Percentiles rank a stretch among this genome's conserved stretches.
Conservation (phyloP, 345 rosid genomes). For the Durio zibethinus region DNA sequence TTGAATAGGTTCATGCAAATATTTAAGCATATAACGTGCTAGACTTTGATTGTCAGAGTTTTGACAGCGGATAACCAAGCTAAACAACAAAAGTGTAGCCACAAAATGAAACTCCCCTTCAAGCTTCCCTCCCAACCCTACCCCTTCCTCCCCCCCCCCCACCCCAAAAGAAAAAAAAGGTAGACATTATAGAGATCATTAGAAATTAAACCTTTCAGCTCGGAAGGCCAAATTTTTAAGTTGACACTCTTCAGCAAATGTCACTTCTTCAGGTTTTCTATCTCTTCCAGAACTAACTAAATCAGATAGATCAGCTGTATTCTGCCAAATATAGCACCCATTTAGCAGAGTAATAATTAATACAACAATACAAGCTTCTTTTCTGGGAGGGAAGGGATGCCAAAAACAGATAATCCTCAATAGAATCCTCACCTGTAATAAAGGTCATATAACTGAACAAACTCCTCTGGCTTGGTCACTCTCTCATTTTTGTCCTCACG, state of each 20-base stretch:
- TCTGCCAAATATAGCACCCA: constrained; percentile 48
- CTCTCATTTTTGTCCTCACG: constrained; percentile 89
- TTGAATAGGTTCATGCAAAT: neutral
- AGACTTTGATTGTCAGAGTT: neutral
- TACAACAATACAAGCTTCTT: constrained; percentile 15
- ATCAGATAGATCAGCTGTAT: constrained; percentile 93
- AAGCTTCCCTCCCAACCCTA: too few species aligned
- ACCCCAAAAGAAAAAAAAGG: neutral
- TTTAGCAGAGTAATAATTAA: constrained; percentile 5
- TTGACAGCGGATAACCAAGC: neutral
- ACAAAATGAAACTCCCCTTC: neutral
- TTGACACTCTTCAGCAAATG: constrained; percentile 76
- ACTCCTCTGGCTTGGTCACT: constrained; percentile 92
- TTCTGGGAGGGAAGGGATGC: constrained; percentile 1
- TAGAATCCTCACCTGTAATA: constrained; percentile 61
- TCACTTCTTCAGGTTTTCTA: constrained; percentile 81
- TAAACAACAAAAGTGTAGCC: neutral
- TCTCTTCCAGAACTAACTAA: constrained; percentile 97
- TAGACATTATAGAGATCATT: constrained; percentile 6
- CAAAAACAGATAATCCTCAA: constrained; percentile 1
- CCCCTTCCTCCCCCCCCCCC: neutral
- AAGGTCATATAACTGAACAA: constrained; percentile 93
- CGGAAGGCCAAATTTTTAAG: constrained; percentile 71
- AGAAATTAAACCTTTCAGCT: constrained; percentile 71
- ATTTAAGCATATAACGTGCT: neutral